These are phyloP conservation scores for Nitzschia sp. DNA, from an alignment of 108 stramenopile species.

Conservation along the genomic window DNA sequence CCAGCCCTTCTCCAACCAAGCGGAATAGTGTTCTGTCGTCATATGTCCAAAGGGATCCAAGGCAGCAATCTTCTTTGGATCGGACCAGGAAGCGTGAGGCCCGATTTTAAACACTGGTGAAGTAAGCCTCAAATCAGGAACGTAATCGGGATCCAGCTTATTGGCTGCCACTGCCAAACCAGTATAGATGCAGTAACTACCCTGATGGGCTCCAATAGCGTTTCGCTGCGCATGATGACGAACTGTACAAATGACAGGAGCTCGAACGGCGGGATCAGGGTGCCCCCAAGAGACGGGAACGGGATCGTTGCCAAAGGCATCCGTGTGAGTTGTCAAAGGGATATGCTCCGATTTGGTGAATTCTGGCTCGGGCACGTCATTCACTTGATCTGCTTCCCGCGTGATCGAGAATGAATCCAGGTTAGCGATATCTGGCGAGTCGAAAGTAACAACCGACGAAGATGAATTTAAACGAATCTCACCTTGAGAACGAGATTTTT, in stretches of 20 bases:
- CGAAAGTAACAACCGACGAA: background rate
- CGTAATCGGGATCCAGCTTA: slow-evolving; percentile 92
- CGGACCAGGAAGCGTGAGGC: slow-evolving; percentile 91
- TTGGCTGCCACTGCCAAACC: slow-evolving; percentile 96
- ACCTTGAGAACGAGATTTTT: slow-evolving; percentile 7
- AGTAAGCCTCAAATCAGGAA: slow-evolving; percentile 91
- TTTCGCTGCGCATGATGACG: slow-evolving; percentile 92
- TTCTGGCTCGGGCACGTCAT: slow-evolving; percentile 37
- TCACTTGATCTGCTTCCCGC: background rate
- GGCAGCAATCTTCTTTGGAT: slow-evolving; percentile 93
- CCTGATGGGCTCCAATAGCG: slow-evolving; percentile 98
- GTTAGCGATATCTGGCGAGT: too few relatives aligned
- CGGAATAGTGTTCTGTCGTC: slow-evolving; percentile 72
- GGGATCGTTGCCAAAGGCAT: slow-evolving; percentile 93
- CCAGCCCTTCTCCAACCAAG: slow-evolving; percentile 95
- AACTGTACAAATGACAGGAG: slow-evolving; percentile 95
- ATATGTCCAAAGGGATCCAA: slow-evolving; percentile 98
- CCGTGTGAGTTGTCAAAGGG: slow-evolving; percentile 86
- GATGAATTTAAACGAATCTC: background rate
- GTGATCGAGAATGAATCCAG: background rate
- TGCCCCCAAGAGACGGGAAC: slow-evolving; percentile 91
- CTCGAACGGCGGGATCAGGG: slow-evolving; percentile 84
- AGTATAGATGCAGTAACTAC: slow-evolving; percentile 96
- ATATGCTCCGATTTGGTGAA: slow-evolving; percentile 78
- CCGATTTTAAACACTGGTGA: slow-evolving; percentile 95